Evolutionary conservation across 2,329 filamentous ascomycete genomes (phyloP), one percentile per base, ranked within the genome.

Genomic region (Botrytis sinoallii): DNA sequence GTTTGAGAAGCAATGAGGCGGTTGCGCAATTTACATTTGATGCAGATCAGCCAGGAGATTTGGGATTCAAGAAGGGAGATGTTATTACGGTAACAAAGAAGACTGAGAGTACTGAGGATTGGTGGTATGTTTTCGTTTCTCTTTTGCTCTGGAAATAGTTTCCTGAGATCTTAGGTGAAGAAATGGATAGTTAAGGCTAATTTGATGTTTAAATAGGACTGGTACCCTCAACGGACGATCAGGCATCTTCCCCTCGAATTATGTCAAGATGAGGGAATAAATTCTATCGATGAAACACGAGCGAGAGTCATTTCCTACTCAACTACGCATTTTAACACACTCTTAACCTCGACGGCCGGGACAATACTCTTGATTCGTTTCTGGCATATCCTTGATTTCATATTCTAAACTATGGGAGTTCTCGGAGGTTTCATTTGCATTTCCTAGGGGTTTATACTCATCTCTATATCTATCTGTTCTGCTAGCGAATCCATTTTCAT

Each of bases 51-150:
- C 90, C 94, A 0, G 95, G 95, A 7, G 95, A 99, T 82, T 82
- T 98, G 73, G 93, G 92, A 0, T 99, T 99, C 84, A 97, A 97
- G 85, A 99, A 99, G 86, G 96, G 96, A 32, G 96, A 99, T 44
- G 83, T 98, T 73, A 98, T 99, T 77, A 98, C 94, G 1, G 94
- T 99, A 74, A 82, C 97, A 73, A 98, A 99, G 86, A 92, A 93
- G 83, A 98, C 95, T 8, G 93, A 98, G 7, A 98, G 92, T 78
- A 92, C 93, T 74, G 95, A 94, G 73, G 95, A 98, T 82, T 98
- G 95, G 95, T 98, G 95, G 90, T 92, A 86, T 78, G 89, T 74
- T 59, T 68, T 35, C 20, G 16, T 88, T 48, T n/a, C 9, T 42
- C 40, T 68, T 9, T 38, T 5, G 32, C 40, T 32, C 22, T 67